Evolutionary conservation across 768 basidiomycete species (phyloP), one percentile per base, ranked within the genome.

Genomic region (Russula emetica): DNA sequence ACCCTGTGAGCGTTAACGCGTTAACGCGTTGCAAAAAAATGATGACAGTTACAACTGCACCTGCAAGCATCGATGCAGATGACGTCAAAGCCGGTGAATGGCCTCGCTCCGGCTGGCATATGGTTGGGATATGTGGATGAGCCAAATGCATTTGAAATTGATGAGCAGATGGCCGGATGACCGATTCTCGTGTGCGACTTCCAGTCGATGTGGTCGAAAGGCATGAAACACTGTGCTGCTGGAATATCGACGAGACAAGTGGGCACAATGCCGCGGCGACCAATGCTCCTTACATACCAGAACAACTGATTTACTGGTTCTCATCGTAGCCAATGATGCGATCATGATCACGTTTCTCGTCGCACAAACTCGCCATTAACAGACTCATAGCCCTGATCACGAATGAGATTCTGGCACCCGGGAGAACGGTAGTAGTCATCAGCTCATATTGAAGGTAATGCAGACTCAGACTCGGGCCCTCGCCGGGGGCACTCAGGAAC

Each of bases 201-300:
- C 97, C 97, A 98, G 67, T 98, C 95, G 69, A 99, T 87, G 30
- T 6, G 6, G 30, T 30, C 30, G 0, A 30, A 30, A 30, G 3
- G 30, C 30, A 30, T 9, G 8, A 94, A 99, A 42, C 97, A 85
- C 71, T 96, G 90, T 0, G 93, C 80, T 1, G 94, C 91, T 0
- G 97, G 82, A 28, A 98, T 79, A 71, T 98, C 95, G 54, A 98
- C 89, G 51, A 98, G 83, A 30, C 92, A 86, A 30, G 78, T 82
- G 49, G 97, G 80, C 2, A 86, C 84, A 70, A 99, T 98, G 36
- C n/a, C n/a, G n/a, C n/a, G n/a, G n/a, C 92, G 80, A 11, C 94
- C 90, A 70, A 99, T 94, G 32, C 97, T 98, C 96, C 98, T 96
- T 3, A 96, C 96, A 74, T 98, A 99, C 97, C 96, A 99, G 76